Evolutionary conservation across 352 stramenopile genomes (phyloP), one percentile per base, ranked within the genome.

Genomic region (Globisporangium spiculum): DNA sequence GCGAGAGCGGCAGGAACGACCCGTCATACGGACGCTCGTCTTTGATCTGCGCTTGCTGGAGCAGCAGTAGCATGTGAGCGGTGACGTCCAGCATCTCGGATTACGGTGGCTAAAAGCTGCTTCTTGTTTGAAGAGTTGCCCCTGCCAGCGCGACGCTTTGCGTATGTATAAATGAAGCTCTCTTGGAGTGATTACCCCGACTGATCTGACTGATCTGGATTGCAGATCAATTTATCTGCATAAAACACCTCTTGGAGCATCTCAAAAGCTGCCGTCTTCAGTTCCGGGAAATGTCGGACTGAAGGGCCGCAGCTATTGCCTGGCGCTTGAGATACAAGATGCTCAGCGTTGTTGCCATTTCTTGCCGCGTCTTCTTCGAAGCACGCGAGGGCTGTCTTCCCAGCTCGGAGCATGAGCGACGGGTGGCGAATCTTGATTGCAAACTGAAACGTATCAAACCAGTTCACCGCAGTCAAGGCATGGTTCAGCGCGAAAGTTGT

Each of bases 1-100:
- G 66, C n/a, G 79, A 81, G 5, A 88, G 52, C 41, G 78, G 80
- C 55, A 90, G 60, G 69, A 90, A 90, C 1, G 80, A 86, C 0
- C 12, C 66, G 48, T 89, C 82, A 3, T n/a, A 41, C 0, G 82
- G 80, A 0, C 30, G 60, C 63, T 84, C 76, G 16, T 74, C 56
- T 65, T 83, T 84, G 64, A 79, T 72, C 44, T 74, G 74, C 36
- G 75, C 82, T 32, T 88, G 80, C 63, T 83, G 73, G 56, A 81
- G 73, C 67, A 90, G 66, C 52, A 81, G 66, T 55, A 79, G 65
- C 77, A 89, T 88, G 66, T 90, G 78, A 30, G 62, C 65, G 0
- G 68, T 56, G 7, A 77, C 71, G 41, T 86, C 77, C 5, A 84
- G 60, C 80, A 88, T 88, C 0, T 41, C 22, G 14, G 14, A 14